These are phyloP conservation scores for Beauveria caledonica DNA, from an alignment of 2,329 filamentous ascomycete genomes.

Conservation along the genomic window DNA sequence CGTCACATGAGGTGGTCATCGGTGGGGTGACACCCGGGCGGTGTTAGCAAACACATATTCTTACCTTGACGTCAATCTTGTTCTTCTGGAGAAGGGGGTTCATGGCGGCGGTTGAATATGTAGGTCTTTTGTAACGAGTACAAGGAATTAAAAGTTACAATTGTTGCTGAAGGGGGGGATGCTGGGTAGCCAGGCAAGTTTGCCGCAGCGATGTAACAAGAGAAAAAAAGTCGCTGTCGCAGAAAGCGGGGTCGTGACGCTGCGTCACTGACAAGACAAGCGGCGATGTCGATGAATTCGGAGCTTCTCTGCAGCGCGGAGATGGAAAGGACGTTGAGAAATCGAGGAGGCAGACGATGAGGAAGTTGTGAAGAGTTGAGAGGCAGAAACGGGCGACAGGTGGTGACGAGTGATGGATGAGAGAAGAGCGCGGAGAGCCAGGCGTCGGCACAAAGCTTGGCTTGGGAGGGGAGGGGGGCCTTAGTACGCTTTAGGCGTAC, in stretches of 20 bases:
- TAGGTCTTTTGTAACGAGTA: neutral
- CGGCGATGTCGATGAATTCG: neutral
- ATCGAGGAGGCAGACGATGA: neutral
- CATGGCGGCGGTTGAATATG: slow-evolving; percentile 47
- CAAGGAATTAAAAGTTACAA: neutral
- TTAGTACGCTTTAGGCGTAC: neutral
- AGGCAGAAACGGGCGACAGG: neutral
- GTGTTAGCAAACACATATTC: slow-evolving; percentile 27
- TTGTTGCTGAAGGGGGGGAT: neutral
- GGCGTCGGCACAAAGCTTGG: neutral
- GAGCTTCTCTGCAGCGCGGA: neutral
- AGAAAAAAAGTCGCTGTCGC: neutral
- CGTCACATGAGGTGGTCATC: neutral
- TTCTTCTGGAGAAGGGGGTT: slow-evolving; percentile 97
- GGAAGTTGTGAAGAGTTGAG: too few species aligned
- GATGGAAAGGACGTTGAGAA: neutral
- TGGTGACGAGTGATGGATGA: neutral
- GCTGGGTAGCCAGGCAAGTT: neutral
- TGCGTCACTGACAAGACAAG: slow-evolving; percentile 2
- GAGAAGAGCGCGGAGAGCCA: neutral
- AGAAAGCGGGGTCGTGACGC: slow-evolving; percentile 2
- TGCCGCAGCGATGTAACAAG: neutral
- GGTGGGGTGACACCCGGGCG: neutral
- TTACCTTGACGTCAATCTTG: slow-evolving; percentile 92
- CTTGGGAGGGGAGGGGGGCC: neutral